phyloP scores from a whole-genome alignment of 345 rosid genomes.

The Gossypium rotundifolium region DNA sequence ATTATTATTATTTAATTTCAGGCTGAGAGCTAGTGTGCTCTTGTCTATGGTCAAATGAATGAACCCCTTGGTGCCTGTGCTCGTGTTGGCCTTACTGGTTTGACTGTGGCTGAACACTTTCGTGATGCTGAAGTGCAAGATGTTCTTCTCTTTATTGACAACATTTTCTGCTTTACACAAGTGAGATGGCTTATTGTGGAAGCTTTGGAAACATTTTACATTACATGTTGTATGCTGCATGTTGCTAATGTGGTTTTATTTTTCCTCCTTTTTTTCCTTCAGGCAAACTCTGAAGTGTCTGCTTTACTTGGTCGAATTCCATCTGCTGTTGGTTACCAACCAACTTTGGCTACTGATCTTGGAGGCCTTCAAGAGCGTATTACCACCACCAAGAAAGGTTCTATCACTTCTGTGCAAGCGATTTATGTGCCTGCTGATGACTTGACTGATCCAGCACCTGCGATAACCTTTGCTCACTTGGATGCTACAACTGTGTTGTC shows the following conservation, averaged over 20 bases:
- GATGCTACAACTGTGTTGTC: slow-evolving; percentile 98
- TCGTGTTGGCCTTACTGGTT: slow-evolving; percentile 98
- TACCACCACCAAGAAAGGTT: slow-evolving; percentile 97
- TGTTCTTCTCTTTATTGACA: slow-evolving; percentile 94
- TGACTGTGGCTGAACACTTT: slow-evolving; percentile 94
- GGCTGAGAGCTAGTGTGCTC: slow-evolving; percentile 98
- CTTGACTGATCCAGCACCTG: slow-evolving; percentile 99
- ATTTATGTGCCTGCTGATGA: slow-evolving; percentile 99
- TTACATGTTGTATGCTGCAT: not conserved
- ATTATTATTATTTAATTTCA: slow-evolving; percentile 12
- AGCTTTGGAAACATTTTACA: not conserved
- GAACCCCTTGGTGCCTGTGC: slow-evolving; percentile 99
- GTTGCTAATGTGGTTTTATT: not conserved
- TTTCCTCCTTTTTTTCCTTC: slow-evolving; percentile 5
- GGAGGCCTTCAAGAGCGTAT: slow-evolving; percentile 98
- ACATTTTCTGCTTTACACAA: slow-evolving; percentile 94
- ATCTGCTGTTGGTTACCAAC: slow-evolving; percentile 99
- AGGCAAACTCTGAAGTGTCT: slow-evolving; percentile 99
- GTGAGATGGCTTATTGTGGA: slow-evolving; percentile 20
- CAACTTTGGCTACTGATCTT: slow-evolving; percentile 95
- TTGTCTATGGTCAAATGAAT: slow-evolving; percentile 98
- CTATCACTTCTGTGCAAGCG: slow-evolving; percentile 96
- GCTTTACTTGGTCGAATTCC: slow-evolving; percentile 98
- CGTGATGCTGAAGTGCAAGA: slow-evolving; percentile 98
- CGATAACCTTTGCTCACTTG: slow-evolving; percentile 96